Evolutionary conservation across 106 monocot genomes (phyloP), one percentile per base, ranked within the genome.

Genomic region (Xerophyta viscosa): DNA sequence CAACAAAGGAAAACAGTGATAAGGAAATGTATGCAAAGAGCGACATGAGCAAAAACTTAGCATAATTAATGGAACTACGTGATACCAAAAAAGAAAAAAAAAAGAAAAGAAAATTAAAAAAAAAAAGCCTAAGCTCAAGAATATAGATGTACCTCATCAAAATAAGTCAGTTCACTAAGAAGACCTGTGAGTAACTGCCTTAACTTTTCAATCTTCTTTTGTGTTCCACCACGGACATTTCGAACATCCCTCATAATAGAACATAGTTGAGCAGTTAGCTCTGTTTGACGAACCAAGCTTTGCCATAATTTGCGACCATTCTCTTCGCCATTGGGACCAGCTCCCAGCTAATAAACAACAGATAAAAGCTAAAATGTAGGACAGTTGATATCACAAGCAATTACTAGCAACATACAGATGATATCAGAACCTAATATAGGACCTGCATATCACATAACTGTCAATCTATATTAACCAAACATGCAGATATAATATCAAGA

Each of bases 151-250:
- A 88, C 96, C 96, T 96, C 89, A 49, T 96, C 96, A 77, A 96
- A 96, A 58, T 89, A 82, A 22, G 88, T 85, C 50, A 89, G 81
- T 55, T 96, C 96, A 59, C 96, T 89, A 47, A 85, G 89, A 45
- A 89, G 67, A 55, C 89, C 89, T 24, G 80, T 78, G 44, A 96
- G 78, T 28, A 96, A 70, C 55, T 89, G 85, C 45, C 96, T 81
- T 50, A 96, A 69, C 68, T 89, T 89, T 37, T 89, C 89, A 41
- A 89, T 84, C 77, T 96, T 96, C 71, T 89, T 96, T 50, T 89
- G 89, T 37, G 82, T 89, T 19, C 89, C 76, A 15, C 96, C 96
- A 41, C 89, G 81, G 12, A 85, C 81, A 66, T 76, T 79, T 74
- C 78, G 85, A 24, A 96, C 88, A 74, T 89, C 89, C 68, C 72